Evolutionary conservation across 2,329 filamentous ascomycete species (phyloP).

Genomic region (Arachnomyces sp.): DNA sequence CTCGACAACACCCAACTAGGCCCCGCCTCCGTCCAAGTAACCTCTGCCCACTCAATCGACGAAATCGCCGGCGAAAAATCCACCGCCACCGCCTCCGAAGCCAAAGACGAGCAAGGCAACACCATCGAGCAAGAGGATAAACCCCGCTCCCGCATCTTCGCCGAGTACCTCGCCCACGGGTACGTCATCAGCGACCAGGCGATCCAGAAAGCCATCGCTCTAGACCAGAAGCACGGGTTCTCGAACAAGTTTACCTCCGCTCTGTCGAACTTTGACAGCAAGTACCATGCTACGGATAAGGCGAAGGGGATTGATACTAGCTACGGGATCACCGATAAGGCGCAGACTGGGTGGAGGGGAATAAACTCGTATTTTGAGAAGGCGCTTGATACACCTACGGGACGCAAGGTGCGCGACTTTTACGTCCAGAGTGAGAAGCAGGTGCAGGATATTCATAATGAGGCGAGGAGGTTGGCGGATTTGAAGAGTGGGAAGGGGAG

Average conservation of each 20-base stretch:
- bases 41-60: slow-evolving; percentile 59
- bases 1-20: slow-evolving; percentile 96
- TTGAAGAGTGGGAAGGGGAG: slow-evolving; percentile 57
- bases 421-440: slow-evolving; percentile 80
- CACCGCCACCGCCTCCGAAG: slow-evolving; percentile 42
- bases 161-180: slow-evolving; percentile 93
- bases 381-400: slow-evolving; percentile 76
- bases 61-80: slow-evolving; percentile 54
- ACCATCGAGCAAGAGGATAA: slow-evolving; percentile 90
- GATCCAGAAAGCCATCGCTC: slow-evolving; percentile 72
- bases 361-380: slow-evolving; percentile 90
- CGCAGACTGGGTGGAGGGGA: slow-evolving; percentile 57
- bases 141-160: slow-evolving; percentile 83
- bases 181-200: slow-evolving; percentile 73
- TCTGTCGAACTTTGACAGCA: slow-evolving; percentile 68
- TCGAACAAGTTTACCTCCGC: slow-evolving; percentile 69
- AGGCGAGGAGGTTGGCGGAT: slow-evolving; percentile 80
- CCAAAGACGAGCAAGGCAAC: slow-evolving; percentile 41
- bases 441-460: slow-evolving; percentile 85
- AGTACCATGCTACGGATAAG: slow-evolving; percentile 80
- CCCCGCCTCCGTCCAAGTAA: slow-evolving; percentile 65
- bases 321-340: slow-evolving; percentile 72
- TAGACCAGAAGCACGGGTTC: slow-evolving; percentile 86
- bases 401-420: slow-evolving; percentile 78
- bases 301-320: slow-evolving; percentile 75